Base-by-base conservation (phyloP, 2,329 filamentous ascomycete genomes). In the Botrytis fabae region DNA sequence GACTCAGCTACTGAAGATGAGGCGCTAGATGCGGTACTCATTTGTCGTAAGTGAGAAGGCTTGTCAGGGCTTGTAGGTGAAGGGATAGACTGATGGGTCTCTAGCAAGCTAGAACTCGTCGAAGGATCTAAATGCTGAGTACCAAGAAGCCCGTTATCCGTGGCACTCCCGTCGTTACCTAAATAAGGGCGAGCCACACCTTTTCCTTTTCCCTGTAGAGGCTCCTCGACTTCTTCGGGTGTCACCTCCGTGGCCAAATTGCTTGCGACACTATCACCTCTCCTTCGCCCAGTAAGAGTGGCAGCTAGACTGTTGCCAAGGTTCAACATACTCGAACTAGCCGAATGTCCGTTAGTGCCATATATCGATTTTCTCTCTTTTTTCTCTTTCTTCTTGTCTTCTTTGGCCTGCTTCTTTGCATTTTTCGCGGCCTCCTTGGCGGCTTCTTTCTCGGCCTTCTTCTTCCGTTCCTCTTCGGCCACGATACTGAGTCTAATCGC, bases 401-500 rank as follows among this genome's bases (percentile, higher is more conserved):
- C 93, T 82, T 97, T 97, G 74, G 94, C 92, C 72, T 89, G 89
- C 78, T 91, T 94, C 84, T 97, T 98, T 1, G 92, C 91, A 74
- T 95, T 92, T 80, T 97, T 98, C 40, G 87, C 88, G 0, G 88
- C 87, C 73, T 94, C 93, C 80, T 95, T 95, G 40, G 87, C 88
- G 0, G 88, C 87, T 74, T 93, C 93, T 80, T 95, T 95, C 69
- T 96, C 93, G 66, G 92, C 91, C 79, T 93, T 96, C 64, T 89
- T 91, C 77, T 94, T 92, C n/a, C 95, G 89, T 60, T 98, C 95
- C 79, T 98, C 95, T 81, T 99, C 96, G 1, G 93, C 91, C 0
- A 92, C 94, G n/a, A 99, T 85, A 65, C 94, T 97, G 44, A 97
- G 82, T 57, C 96, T 88, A 65, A 99, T 97, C 0, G 96, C 96